These are phyloP conservation scores for Penicillium sp. DNA, from an alignment of 2,329 filamentous ascomycete genomes.

Conservation along the genomic window DNA sequence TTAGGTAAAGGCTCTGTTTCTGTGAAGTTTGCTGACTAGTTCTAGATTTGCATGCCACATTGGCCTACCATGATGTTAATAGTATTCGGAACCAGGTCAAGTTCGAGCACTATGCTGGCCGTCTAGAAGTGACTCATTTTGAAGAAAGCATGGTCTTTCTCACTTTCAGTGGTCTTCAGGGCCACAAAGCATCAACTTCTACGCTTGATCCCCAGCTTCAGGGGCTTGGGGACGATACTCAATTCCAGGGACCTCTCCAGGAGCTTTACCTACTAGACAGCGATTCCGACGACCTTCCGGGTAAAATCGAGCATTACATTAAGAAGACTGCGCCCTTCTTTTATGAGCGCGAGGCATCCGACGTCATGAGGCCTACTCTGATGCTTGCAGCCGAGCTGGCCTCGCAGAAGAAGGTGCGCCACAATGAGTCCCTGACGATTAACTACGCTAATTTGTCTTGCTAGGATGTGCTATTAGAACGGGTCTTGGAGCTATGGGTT, in stretches of 20 bases:
- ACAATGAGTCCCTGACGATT: not conserved
- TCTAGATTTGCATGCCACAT: conserved; percentile 54
- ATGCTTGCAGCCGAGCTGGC: conserved; percentile 44
- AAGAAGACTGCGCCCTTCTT: conserved; percentile 54
- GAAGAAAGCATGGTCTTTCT: conserved; percentile 54
- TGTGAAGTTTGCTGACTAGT: conserved; percentile 25
- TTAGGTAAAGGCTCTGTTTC: not conserved
- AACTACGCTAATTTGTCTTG: conserved; percentile 1
- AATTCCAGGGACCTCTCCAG: conserved; percentile 42
- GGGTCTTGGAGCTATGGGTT: conserved; percentile 62
- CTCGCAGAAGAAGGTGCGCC: conserved; percentile 43
- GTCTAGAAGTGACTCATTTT: conserved; percentile 63
- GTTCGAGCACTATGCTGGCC: conserved; percentile 54
- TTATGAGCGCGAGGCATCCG: conserved; percentile 55
- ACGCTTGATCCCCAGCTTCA: conserved; percentile 48
- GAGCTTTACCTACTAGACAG: conserved; percentile 56
- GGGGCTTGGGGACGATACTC: conserved; percentile 45
- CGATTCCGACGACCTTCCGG: conserved; percentile 55
- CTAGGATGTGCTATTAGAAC: conserved; percentile 54
- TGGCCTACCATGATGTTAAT: conserved; percentile 57
- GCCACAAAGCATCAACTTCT: conserved; percentile 42
- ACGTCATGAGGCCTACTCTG: conserved; percentile 58
- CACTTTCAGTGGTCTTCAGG: conserved; percentile 51
- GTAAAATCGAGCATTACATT: conserved; percentile 60
- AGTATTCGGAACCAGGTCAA: conserved; percentile 54